A percentile compares a stretch with the other conserved stretches of the same genome.
These are phyloP conservation scores for Ulmus americana DNA, from an alignment of 331 rosid genomes.

Conservation along the genomic window DNA sequence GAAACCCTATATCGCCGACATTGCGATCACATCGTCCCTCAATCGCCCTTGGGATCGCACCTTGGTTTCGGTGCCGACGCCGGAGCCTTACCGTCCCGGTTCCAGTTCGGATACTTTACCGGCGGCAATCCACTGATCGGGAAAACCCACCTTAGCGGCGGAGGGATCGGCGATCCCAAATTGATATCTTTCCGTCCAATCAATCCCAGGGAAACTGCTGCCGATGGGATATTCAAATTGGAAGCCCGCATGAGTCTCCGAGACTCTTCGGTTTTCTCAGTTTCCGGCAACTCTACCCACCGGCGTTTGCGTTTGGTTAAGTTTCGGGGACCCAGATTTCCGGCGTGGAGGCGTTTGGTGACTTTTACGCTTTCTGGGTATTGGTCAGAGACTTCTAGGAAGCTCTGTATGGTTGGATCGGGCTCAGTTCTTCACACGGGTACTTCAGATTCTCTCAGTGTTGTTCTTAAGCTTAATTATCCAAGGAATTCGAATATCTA, in stretches of 20 bases:
- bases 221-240: constrained; percentile 33
- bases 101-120: constrained; percentile 44
- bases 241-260: constrained; percentile 33
- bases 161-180: neutral
- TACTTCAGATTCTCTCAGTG: constrained; percentile 22
- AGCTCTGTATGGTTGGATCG: constrained; percentile 69
- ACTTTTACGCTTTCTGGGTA: constrained; percentile 42
- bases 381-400: constrained; percentile 59
- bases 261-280: constrained; percentile 4
- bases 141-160: constrained; percentile 16
- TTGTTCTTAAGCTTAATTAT: constrained; percentile 61
- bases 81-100: constrained; percentile 21
- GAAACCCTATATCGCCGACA: constrained; percentile 31
- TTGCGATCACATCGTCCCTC: constrained; percentile 51
- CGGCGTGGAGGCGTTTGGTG: constrained; percentile 22
- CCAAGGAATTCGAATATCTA: constrained; percentile 32
- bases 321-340: constrained; percentile 32
- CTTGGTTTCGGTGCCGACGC: neutral
- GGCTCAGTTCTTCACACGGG: constrained; percentile 23
- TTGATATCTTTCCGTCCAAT: constrained; percentile 19
- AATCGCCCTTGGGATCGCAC: constrained; percentile 7
- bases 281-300: constrained; percentile 4
- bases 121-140: constrained; percentile 56
- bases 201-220: constrained; percentile 19
- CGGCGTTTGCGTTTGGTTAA: constrained; percentile 30